A percentile compares a stretch with the other conserved stretches of the same genome.
These are phyloP conservation scores for Neostapfia colusana DNA, from an alignment of 176 grass and related monocot species.

Conservation along the genomic window DNA sequence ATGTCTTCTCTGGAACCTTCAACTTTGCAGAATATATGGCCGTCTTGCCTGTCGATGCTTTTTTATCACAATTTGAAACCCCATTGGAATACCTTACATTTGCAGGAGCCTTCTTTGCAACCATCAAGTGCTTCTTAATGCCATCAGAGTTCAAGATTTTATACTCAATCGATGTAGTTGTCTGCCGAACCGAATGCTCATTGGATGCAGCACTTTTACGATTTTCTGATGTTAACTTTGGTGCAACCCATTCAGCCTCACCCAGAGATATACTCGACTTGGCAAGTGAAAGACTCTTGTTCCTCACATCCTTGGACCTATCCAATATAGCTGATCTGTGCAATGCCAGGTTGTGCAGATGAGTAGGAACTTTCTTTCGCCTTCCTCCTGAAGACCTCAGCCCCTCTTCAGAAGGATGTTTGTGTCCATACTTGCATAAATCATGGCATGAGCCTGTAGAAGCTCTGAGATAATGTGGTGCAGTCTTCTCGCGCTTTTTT, in stretches of 20 bases:
- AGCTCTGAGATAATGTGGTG: constrained; percentile 73
- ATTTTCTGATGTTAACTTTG: constrained; percentile 24
- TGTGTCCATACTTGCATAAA: constrained; percentile 85
- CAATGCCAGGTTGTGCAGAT: constrained; percentile 42
- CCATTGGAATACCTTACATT: constrained; percentile 34
- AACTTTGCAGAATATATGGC: constrained; percentile 19
- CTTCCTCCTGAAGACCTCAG: constrained; percentile 34
- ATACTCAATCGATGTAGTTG: constrained; percentile 29
- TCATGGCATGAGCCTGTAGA: constrained; percentile 86
- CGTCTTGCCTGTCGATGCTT: constrained; percentile 25
- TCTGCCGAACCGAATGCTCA: constrained; percentile 29
- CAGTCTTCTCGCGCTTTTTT: constrained; percentile 44
- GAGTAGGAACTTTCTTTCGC: constrained; percentile 52
- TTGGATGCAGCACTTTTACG: constrained; percentile 48
- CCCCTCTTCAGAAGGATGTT: constrained; percentile 45
- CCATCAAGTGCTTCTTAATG: constrained; percentile 38
- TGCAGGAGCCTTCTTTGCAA: constrained; percentile 38
- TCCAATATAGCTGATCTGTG: constrained; percentile 47
- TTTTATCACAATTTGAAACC: constrained; percentile 40
- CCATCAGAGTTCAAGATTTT: constrained; percentile 33
- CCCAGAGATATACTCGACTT: constrained; percentile 41
- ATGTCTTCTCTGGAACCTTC: constrained; percentile 38
- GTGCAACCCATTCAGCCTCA: constrained; percentile 27
- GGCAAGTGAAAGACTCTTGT: constrained; percentile 32
- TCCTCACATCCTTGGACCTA: constrained; percentile 41